Base-by-base conservation (phyloP, 805 yeast genomes). In the Saturnispora kantuleensis region DNA sequence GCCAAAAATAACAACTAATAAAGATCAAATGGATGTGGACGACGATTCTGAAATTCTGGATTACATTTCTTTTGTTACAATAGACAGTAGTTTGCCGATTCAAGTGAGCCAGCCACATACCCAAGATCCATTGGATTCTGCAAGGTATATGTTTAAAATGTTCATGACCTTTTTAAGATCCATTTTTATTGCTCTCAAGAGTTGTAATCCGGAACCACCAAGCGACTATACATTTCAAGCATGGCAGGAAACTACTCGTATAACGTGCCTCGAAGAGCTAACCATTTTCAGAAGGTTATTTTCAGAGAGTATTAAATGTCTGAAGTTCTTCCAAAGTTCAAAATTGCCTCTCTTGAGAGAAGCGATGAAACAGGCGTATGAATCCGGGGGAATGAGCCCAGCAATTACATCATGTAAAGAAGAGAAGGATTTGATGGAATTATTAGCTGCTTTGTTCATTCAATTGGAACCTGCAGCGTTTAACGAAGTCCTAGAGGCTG, bases 391-490 rank as follows among this genome's bases (percentile, higher is more conserved):
- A 8, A 90, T 95, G 5, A 82, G 82, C 47, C 64, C 85, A 33
- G 95, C 96, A 4, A 84, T 86, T 10, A 78, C 89, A 1, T 84
- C 94, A 0, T 79, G 95, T 1, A 88, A 87, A 53, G 97, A 90
- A 56, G 96, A 89, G 47, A 87, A 89, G 54, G 98, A 93, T 55
- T 68, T 89, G 47, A 88, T 93, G 96, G 98, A 94, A 57, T 81
- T 88, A 3, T 78, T 93, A 59, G 96, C 96, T 0, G 83, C 95
- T 1, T 85, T 93, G 54, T 93, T 87, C 63, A 85, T 88, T 52
- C 95, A 87, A 58, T 76, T 94, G 45, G 99, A 94, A 57, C 89
- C 95, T 16, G 88, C 97, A 1, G 84, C 97, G 0, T 94, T 94
- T 63, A 89, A 86, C 59, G 98, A 93, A 63, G 82, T 93, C 50